A percentile compares a stretch with the other conserved stretches of the same genome.
phyloP scores from a whole-genome alignment of 768 basidiomycete species.

The Suillus ampliporus region DNA sequence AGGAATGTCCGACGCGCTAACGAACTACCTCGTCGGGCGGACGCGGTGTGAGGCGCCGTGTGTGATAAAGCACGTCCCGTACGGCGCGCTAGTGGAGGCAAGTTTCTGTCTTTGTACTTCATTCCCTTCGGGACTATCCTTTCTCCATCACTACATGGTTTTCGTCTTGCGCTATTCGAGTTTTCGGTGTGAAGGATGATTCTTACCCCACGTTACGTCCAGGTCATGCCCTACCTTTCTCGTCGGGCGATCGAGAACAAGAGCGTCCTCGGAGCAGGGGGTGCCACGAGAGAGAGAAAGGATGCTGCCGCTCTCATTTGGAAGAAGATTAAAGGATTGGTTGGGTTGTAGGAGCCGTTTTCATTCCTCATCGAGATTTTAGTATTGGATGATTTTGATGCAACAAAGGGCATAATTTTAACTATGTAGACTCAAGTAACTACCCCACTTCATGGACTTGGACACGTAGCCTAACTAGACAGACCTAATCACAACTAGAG shows the following conservation, averaged over 20 bases:
- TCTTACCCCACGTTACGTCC: conserved; percentile 20
- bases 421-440: neutral
- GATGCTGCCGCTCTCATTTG: conserved; percentile 33
- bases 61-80: conserved; percentile 85
- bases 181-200: neutral
- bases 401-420: neutral
- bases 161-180: conserved; percentile 1
- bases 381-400: neutral
- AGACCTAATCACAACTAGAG: neutral
- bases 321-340: conserved; percentile 36
- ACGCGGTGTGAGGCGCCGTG: conserved; percentile 64
- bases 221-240: conserved; percentile 91
- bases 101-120: conserved; percentile 14
- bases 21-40: conserved; percentile 65
- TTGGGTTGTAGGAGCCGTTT: neutral
- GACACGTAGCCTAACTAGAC: neutral
- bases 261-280: conserved; percentile 76
- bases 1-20: conserved; percentile 90
- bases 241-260: conserved; percentile 94
- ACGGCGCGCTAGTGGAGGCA: conserved; percentile 73
- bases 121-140: neutral
- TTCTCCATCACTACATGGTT: neutral
- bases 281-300: conserved; percentile 50
- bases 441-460: neutral
- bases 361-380: neutral